phyloP scores from a whole-genome alignment of 768 basidiomycete species.

The Phanerochaete sordida region DNA sequence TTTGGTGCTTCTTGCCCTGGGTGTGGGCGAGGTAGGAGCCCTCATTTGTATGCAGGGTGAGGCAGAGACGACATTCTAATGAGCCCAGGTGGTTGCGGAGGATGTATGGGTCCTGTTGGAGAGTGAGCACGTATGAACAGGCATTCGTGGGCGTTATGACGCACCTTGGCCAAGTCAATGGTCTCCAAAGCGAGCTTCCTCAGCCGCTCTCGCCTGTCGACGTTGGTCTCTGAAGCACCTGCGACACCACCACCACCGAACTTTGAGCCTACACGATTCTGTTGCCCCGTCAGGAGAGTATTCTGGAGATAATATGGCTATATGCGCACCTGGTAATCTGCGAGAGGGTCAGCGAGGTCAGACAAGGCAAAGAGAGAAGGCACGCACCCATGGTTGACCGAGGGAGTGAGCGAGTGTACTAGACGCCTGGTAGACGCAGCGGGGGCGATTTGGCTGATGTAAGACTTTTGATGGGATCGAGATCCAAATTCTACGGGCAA shows the following conservation, averaged over 20 bases:
- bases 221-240: constrained; percentile 91
- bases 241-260: constrained; percentile 97
- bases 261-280: constrained; percentile 95
- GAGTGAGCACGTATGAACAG: not conserved
- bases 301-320: not conserved
- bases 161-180: constrained; percentile 94
- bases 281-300: not conserved
- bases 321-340: constrained; percentile 68
- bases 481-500: constrained; percentile 1
- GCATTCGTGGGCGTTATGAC: constrained; percentile 11
- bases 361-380: not conserved
- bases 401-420: not conserved
- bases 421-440: not conserved
- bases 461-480: constrained; percentile 4
- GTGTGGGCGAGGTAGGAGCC: constrained; percentile 99
- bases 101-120: constrained; percentile 87
- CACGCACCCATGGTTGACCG: constrained; percentile 21
- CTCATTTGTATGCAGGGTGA: constrained; percentile 99
- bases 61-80: constrained; percentile 94
- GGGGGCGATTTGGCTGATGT: not conserved
- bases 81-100: constrained; percentile 98
- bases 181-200: constrained; percentile 95
- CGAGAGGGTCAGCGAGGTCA: not conserved
- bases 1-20: constrained; percentile 99
- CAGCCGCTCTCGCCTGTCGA: constrained; percentile 91